phyloP scores from a whole-genome alignment of 805 yeast genomes.

The Schizosaccharomyces lindneri region DNA sequence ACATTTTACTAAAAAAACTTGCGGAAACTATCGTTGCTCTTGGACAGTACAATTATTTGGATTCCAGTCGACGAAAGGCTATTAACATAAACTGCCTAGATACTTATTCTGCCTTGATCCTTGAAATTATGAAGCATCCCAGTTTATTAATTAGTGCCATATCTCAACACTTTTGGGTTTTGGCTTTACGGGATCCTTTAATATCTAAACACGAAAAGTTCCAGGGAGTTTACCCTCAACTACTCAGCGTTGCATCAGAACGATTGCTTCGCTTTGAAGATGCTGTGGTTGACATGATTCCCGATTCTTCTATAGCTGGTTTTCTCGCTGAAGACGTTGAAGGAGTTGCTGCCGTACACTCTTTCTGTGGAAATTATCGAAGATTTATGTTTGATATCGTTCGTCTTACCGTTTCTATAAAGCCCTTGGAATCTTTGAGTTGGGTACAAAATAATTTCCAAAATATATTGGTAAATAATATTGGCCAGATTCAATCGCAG shows the following conservation, averaged over 20 bases:
- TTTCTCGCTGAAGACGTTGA: constrained; percentile 74
- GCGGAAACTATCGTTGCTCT: constrained; percentile 81
- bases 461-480: constrained; percentile 19
- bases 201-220: constrained; percentile 21
- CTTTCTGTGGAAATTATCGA: constrained; percentile 56
- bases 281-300: not conserved
- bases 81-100: constrained; percentile 33
- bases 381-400: constrained; percentile 77
- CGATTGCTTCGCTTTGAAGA: constrained; percentile 51
- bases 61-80: constrained; percentile 14
- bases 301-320: constrained; percentile 10
- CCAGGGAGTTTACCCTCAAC: constrained; percentile 31
- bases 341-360: constrained; percentile 49
- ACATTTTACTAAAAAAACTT: constrained; percentile 63
- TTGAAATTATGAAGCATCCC: constrained; percentile 59
- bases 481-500: not conserved
- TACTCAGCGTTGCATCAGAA: constrained; percentile 54
- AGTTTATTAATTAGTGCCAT: constrained; percentile 77
- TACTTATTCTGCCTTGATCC: constrained; percentile 46
- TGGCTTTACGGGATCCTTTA: constrained; percentile 60
- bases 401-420: constrained; percentile 63
- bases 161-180: constrained; percentile 84
- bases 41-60: constrained; percentile 41
- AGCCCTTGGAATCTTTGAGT: constrained; percentile 52
- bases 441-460: constrained; percentile 59